A percentile compares a stretch with the other conserved stretches of the same genome.
Conservation (phyloP, 805 yeast species). For the Cyberlindnera subsufficiens region DNA sequence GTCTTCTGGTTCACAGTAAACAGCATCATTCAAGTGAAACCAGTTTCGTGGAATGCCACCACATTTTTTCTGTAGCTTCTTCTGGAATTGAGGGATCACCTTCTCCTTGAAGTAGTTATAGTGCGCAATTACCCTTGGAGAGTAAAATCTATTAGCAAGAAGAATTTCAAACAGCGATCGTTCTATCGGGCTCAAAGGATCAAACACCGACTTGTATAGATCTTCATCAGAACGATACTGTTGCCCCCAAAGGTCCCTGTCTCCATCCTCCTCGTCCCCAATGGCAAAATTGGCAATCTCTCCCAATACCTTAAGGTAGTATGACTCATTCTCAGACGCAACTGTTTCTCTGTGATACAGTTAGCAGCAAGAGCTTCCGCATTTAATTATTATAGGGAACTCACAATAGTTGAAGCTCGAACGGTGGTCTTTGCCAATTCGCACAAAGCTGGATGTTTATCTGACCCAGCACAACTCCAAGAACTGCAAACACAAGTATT, state of each 20-base stretch:
- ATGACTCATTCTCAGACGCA: slow-evolving; percentile 20
- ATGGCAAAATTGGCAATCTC: slow-evolving; percentile 9
- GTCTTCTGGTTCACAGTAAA: slow-evolving; percentile 64
- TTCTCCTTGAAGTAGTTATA: slow-evolving; percentile 41
- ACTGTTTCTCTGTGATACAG: slow-evolving; percentile 18
- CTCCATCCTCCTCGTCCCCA: slow-evolving; percentile 7
- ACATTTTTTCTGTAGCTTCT: slow-evolving; percentile 17
- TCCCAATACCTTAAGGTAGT: slow-evolving; percentile 8
- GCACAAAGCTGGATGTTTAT: slow-evolving; percentile 19
- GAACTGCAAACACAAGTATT: too few relatives aligned
- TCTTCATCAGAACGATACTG: slow-evolving; percentile 12
- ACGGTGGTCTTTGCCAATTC: slow-evolving; percentile 25
- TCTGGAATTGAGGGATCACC: slow-evolving; percentile 25
- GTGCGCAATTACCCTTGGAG: slow-evolving; percentile 65
- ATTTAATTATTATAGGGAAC: slow-evolving; percentile 4
- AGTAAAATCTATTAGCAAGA: slow-evolving; percentile 33
- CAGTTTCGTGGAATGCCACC: slow-evolving; percentile 35
- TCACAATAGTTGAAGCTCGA: slow-evolving; percentile 21
- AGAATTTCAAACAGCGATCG: slow-evolving; percentile 18
- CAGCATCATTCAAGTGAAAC: slow-evolving; percentile 44
- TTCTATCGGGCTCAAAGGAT: slow-evolving; percentile 14
- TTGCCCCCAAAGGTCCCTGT: background rate
- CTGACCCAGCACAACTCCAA: slow-evolving; percentile 7
- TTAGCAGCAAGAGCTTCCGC: background rate
- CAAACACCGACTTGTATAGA: slow-evolving; percentile 13